These are phyloP conservation scores for Kwoniella dejecticola DNA, from an alignment of 768 basidiomycete species.

Conservation along the genomic window DNA sequence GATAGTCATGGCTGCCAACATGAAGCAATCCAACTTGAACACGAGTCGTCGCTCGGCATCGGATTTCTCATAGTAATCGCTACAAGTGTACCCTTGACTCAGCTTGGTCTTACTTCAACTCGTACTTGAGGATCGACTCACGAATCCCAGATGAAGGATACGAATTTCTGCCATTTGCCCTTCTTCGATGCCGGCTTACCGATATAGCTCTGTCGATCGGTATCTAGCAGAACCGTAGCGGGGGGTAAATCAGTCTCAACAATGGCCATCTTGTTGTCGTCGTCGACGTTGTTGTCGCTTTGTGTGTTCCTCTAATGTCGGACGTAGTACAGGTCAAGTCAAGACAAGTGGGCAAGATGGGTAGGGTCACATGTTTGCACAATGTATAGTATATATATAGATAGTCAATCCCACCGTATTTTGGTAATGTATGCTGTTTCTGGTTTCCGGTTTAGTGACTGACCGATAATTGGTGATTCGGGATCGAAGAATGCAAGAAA, in stretches of 20 bases:
- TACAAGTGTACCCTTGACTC: background rate
- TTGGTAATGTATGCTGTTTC: too few relatives aligned
- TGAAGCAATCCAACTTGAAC: slow-evolving; percentile 34
- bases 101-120: too few relatives aligned
- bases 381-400: too few relatives aligned
- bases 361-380: too few relatives aligned
- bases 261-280: too few relatives aligned
- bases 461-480: too few relatives aligned
- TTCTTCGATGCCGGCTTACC: slow-evolving; percentile 5
- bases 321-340: too few relatives aligned
- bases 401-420: too few relatives aligned
- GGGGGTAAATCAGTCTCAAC: slow-evolving; percentile 9
- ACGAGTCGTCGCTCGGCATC: slow-evolving; percentile 31
- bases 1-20: slow-evolving; percentile 29
- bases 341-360: too few relatives aligned
- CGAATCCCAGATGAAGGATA: slow-evolving; percentile 23
- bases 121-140: background rate
- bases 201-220: slow-evolving; percentile 1
- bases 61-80: slow-evolving; percentile 37
- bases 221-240: background rate
- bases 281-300: too few relatives aligned
- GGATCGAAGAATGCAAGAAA: background rate
- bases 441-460: too few relatives aligned
- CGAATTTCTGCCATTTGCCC: slow-evolving; percentile 19
- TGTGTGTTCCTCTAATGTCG: too few relatives aligned